phyloP scores from a whole-genome alignment of 306 rosid genomes.

The Prunus kanzakura region DNA sequence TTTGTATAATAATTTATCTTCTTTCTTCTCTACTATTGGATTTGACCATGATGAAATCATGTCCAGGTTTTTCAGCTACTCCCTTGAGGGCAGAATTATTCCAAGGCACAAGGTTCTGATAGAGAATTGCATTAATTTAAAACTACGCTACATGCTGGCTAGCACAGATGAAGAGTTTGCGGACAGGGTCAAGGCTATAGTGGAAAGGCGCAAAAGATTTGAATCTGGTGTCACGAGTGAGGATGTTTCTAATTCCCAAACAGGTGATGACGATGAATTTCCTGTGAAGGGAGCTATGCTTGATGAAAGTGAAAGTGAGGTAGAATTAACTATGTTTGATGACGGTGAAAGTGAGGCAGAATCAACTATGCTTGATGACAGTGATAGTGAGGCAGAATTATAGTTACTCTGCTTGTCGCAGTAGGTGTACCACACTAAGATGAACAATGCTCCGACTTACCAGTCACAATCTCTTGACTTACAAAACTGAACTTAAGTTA shows the following conservation, averaged over 20 bases:
- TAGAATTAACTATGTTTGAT: slow-evolving; percentile 10
- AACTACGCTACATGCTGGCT: slow-evolving; percentile 80
- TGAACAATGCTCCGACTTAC: background rate
- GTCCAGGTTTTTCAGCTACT: slow-evolving; percentile 86
- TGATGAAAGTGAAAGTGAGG: slow-evolving; percentile 11
- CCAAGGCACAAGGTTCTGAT: slow-evolving; percentile 86
- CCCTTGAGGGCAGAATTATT: slow-evolving; percentile 78
- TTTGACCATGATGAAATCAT: slow-evolving; percentile 9
- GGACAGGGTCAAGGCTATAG: slow-evolving; percentile 47
- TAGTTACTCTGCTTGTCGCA: background rate
- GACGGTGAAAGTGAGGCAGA: background rate
- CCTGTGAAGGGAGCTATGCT: slow-evolving; percentile 3
- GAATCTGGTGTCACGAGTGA: slow-evolving; percentile 40
- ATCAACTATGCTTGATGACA: slow-evolving; percentile 10
- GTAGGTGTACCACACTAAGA: background rate
- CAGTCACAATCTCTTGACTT: too few relatives aligned
- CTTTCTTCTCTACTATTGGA: background rate
- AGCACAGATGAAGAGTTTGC: slow-evolving; percentile 69
- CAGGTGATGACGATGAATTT: slow-evolving; percentile 11
- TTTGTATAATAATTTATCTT: background rate
- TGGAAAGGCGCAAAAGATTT: slow-evolving; percentile 53
- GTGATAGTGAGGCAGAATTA: slow-evolving; percentile 1
- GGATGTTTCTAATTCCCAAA: slow-evolving; percentile 15
- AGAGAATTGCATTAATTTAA: slow-evolving; percentile 66
- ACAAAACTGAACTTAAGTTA: background rate